Percentiles rank a stretch among this genome's conserved stretches.
phyloP scores from a whole-genome alignment of 345 rosid genomes.

The Hibiscus tridactylites region DNA sequence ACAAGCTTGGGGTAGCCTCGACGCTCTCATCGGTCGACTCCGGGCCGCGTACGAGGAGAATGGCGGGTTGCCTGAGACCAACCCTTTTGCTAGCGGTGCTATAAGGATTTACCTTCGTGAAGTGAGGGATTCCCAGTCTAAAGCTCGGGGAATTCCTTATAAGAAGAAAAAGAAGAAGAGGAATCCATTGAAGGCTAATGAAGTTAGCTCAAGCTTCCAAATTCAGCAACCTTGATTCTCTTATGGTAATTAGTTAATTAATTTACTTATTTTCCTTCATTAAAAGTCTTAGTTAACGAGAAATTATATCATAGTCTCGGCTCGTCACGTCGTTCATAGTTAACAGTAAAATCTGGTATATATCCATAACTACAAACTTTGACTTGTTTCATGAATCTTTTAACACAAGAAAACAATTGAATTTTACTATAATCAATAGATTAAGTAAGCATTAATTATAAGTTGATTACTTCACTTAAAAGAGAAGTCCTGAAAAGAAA shows the following conservation, averaged over 20 bases:
- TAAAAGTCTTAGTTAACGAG: not conserved
- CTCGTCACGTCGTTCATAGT: not conserved
- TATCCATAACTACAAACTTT: too few relatives aligned
- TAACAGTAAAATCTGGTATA: not conserved
- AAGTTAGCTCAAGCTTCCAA: slow-evolving; percentile 30
- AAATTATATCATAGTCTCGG: too few relatives aligned
- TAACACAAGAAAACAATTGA: too few relatives aligned
- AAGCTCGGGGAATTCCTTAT: slow-evolving; percentile 81
- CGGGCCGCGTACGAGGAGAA: slow-evolving; percentile 88
- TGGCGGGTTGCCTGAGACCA: slow-evolving; percentile 71
- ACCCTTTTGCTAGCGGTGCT: slow-evolving; percentile 72
- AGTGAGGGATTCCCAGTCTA: slow-evolving; percentile 79
- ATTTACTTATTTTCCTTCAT: not conserved
- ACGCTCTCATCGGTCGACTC: slow-evolving; percentile 81
- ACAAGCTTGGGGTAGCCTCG: slow-evolving; percentile 95
- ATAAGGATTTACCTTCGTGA: slow-evolving; percentile 68
- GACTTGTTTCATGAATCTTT: too few relatives aligned
- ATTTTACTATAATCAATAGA: not conserved
- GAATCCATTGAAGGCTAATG: slow-evolving; percentile 26
- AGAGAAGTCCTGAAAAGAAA: not conserved
- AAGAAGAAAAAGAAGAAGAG: slow-evolving; percentile 80
- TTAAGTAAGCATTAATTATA: not conserved
- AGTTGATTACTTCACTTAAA: not conserved
- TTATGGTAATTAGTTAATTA: slow-evolving; percentile 16
- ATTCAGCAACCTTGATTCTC: slow-evolving; percentile 30